Base-by-base conservation (phyloP, 139 green algal genomes). In the Auxenochlorella pyrenoidosa region DNA sequence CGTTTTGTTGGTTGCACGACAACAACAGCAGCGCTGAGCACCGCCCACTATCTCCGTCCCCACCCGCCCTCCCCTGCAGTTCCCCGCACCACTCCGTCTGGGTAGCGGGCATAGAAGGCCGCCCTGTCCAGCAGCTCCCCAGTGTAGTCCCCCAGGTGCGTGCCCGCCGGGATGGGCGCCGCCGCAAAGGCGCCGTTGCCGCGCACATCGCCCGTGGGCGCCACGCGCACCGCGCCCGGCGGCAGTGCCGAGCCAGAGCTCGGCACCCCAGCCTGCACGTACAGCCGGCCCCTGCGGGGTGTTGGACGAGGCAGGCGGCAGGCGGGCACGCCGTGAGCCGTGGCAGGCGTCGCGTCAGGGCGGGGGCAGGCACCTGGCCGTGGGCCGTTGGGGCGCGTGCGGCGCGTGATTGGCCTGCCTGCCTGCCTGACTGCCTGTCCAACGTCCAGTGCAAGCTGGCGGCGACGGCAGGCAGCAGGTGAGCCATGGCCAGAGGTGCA, bases 181-280 rank as follows among this genome's bases (percentile, higher is more conserved):
- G 65, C 54, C 2, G 92, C 91, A 89, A 89, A 93, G 1, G 91
- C 92, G 32, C 92, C 92, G 78, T 92, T 92, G 87, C 92, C 92
- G 8, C 90, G 87, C 24, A 75, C 72, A 60, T 93, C 90, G 5
- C 84, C 88, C 6, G 90, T 93, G 80, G 85, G 86, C 8, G 82
- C 77, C 34, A 93, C 91, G 30, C 68, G 43, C 3, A 93, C 83
- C 0, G 86, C 58, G 21, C 78, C 90, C 19, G 90, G 84, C 16
- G 40, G 36, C 63, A 92, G 43, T 1, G 90, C 43, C 18, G 91
- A 87, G 6, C 91, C 91, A 32, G 26, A 16, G 0, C 78, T 86
- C 43, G 90, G 90, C 21, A 93, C 87, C 18, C 91, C 91, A 5
- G 79, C 24, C 24, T 70, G 60, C 13, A 90, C 16, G 51, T 94